Evolutionary conservation across 2,329 filamentous ascomycete genomes (phyloP), one percentile per base, ranked within the genome.

Genomic region (Aspergillus phoenicis): DNA sequence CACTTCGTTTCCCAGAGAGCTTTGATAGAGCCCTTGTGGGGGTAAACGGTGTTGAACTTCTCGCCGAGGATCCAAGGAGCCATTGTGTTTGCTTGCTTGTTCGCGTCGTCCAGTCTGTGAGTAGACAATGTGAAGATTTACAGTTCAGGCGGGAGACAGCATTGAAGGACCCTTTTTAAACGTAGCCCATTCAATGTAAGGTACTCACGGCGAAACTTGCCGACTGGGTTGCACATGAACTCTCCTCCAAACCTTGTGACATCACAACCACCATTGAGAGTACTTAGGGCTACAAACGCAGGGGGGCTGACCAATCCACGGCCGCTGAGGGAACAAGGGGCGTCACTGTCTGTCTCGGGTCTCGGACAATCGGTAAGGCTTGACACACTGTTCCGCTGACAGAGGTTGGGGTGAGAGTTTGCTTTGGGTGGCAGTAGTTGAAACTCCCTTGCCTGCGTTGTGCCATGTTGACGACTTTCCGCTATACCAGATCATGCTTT

Each of bases 1-100:
- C 89, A 93, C 75, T 91, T 91, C 6, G 87, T 90, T 77, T 91
- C 87, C 89, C 90, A 93, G 28, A 90, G 77, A 8, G 83, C 82
- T 69, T 84, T 79, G 66, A 89, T 87, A 24, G 83, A 84, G 36
- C 81, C 78, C 66, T 88, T 84, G 69, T 89, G 87, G 20, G 85
- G 81, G 49, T 81, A 80, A 49, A 78, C 71, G 33, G 79, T 76
- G 59, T 81, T 71, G 66, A 83, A 81, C 56, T 78, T 79, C 57
- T 82, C 78, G 62, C 80, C 81, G 39, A 83, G 63, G 28, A 75
- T 74, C 73, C 73, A 75, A 7, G 60, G 63, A 8, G 66, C 53
- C 64, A 69, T 72, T 8, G 39, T 67, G 63, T 59, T 24, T 15
- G 8, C 15, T 17, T 24, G 17, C 24, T 52, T 24, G 17, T n/a